Percentiles rank a stretch among this genome's conserved stretches.
phyloP scores from a whole-genome alignment of 768 basidiomycete genomes.

The Boletellus sp. region DNA sequence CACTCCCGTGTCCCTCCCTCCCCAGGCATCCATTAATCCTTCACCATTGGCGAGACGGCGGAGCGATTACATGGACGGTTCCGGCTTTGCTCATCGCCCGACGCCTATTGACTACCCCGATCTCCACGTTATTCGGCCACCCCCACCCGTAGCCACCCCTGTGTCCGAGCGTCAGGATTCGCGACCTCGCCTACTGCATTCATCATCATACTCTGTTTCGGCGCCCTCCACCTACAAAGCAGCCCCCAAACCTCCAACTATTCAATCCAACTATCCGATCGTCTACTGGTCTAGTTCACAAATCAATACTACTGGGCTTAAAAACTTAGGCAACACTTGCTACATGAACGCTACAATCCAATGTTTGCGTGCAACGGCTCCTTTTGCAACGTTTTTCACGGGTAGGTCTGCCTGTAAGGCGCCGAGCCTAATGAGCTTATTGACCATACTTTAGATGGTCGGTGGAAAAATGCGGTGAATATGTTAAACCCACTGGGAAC shows the following conservation, averaged over 20 bases:
- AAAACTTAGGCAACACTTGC: constrained; percentile 96
- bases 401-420: constrained; percentile 42
- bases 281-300: constrained; percentile 80
- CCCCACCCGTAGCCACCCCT: constrained; percentile 72
- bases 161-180: constrained; percentile 73
- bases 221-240: constrained; percentile 14
- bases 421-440: background rate
- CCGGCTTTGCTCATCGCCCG: constrained; percentile 44
- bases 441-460: constrained; percentile 49
- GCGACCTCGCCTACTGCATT: constrained; percentile 48
- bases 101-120: constrained; percentile 77
- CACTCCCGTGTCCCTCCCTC: constrained; percentile 57
- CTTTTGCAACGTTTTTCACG: constrained; percentile 89
- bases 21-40: constrained; percentile 81
- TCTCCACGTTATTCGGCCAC: constrained; percentile 67
- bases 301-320: constrained; percentile 79
- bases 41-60: constrained; percentile 67
- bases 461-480: constrained; percentile 83
- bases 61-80: constrained; percentile 79
- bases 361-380: constrained; percentile 91
- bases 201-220: constrained; percentile 35
- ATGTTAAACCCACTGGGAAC: constrained; percentile 83
- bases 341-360: constrained; percentile 99
- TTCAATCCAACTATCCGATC: constrained; percentile 74
- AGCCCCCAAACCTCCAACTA: constrained; percentile 60